These are phyloP conservation scores for Talaromyces trachyspermus DNA, from an alignment of 495 filamentous ascomycete species.

Conservation along the genomic window DNA sequence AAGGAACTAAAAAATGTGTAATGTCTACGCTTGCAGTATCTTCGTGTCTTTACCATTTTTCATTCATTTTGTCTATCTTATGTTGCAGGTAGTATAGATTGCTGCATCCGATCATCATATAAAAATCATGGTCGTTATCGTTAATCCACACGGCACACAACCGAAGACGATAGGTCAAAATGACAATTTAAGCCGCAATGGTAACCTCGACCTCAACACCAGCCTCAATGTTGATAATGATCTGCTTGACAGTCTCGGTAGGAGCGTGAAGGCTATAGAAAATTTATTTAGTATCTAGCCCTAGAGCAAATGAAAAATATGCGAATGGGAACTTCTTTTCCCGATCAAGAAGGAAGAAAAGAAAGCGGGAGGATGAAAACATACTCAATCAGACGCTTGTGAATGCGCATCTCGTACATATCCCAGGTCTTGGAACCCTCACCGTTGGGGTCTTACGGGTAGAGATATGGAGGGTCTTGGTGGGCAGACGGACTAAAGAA, in stretches of 20 bases:
- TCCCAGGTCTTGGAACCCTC: conserved; percentile 99
- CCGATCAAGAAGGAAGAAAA: too few relatives aligned
- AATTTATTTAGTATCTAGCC: conserved; percentile 8
- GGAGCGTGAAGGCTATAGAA: conserved; percentile 76
- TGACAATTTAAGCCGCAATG: conserved; percentile 95
- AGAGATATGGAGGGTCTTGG: conserved; percentile 93
- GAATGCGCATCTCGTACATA: conserved; percentile 97
- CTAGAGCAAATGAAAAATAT: too few relatives aligned
- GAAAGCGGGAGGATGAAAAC: too few relatives aligned
- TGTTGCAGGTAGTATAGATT: background rate
- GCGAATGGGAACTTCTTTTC: too few relatives aligned
- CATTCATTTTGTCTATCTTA: conserved; percentile 3
- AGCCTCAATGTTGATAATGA: conserved; percentile 99
- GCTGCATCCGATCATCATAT: conserved; percentile 1
- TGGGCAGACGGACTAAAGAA: conserved; percentile 76
- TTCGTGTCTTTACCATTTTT: conserved; percentile 7
- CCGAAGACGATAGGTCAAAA: too few relatives aligned
- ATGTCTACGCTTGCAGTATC: background rate
- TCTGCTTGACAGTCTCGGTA: conserved; percentile 99
- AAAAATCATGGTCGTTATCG: background rate
- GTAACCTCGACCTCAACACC: conserved; percentile 99
- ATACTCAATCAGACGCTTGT: conserved; percentile 95
- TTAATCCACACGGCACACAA: background rate
- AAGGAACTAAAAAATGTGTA: background rate
- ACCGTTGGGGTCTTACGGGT: conserved; percentile 94